Evolutionary conservation across 75 land plant genomes (phyloP), one percentile per base, ranked within the genome.

Genomic region (Picea glauca): DNA sequence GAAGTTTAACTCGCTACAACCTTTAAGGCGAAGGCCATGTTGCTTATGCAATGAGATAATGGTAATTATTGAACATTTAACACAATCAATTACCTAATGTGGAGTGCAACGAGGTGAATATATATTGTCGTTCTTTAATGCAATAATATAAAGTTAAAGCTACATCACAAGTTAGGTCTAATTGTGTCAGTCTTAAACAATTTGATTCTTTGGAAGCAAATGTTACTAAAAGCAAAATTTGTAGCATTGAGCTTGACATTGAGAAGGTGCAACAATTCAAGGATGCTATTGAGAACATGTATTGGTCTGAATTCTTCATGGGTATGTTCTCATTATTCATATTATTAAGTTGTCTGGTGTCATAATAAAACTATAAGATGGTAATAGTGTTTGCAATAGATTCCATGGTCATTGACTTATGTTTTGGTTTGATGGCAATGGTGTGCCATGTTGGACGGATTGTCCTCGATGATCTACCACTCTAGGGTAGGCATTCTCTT

Each of bases 261-360:
- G 77, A 81, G n/a, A 90, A 90, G 74, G 94, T 86, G 60, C 80
- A 74, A 59, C 85, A 88, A 56, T 91, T 96, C 84, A 96, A 87
- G 79, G 96, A 90, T 80, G 98, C 98, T 23, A 90, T 96, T 76
- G 94, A 91, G 86, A 88, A 87, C 77, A 87, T 82, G 50, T 96
- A 96, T 82, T 93, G 94, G 96, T 96, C 93, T 76, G 98, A 96
- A 78, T 93, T 96, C 79, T n/a, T n/a, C n/a, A n/a, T n/a, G n/a
- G n/a, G n/a, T n/a, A n/a, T n/a, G n/a, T n/a, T n/a, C n/a, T n/a
- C n/a, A n/a, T n/a, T n/a, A n/a, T n/a, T n/a, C n/a, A n/a, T n/a
- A n/a, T n/a, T n/a, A n/a, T n/a, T n/a, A n/a, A n/a, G n/a, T n/a
- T n/a, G n/a, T n/a, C n/a, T n/a, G n/a, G n/a, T n/a, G n/a, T n/a